Base-by-base conservation (phyloP, 2,329 filamentous ascomycete genomes). In the Clarireedia sp. region DNA sequence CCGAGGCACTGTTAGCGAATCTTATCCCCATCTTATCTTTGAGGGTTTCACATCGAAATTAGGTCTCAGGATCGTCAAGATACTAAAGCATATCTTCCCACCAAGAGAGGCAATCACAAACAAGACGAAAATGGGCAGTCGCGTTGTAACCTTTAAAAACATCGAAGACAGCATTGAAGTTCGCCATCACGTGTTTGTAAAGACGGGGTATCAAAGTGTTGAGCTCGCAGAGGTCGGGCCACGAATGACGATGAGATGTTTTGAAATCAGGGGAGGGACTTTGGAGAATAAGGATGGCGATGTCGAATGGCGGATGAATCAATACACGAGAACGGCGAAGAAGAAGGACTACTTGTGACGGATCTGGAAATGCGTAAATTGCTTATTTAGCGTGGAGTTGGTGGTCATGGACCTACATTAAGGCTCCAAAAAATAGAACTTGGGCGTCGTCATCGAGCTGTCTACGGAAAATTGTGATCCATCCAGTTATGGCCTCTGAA, bases 251-350 rank as follows among this genome's bases (percentile, higher is more conserved):
- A 94, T 97, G 90, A 80, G 90, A 63, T 76, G 90, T 52, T 99
- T 97, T 68, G 90, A 97, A 74, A 96, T 99, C 59, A 80, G 91
- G 47, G 86, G 86, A 52, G 92, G 94, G 16, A 95, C 92, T 3
- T 75, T 96, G 58, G 94, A 97, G 69, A 95, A 91, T 67, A 95
- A 95, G 71, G 89, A 95, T 63, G 92, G 92, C 3, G 94, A 99
- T 72, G 84, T 95, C 4, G 94, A 99, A 73, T 99, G 94, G 94
- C 87, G 94, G 60, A 77, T 99, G 60, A 95, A 89, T 59, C 92
- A 96, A 69, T 99, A 96, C 71, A 99, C 92, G 8, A 80, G 94
- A 63, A 97, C 92, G 14, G 86, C 87, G 65, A 84, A 85, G 73
- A 97, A 97, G 82, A 96, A 96, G 83, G 90, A 95, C 68, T 96